A percentile compares a stretch with the other conserved stretches of the same genome.
These are phyloP conservation scores for Lentinula raphanica DNA, from an alignment of 768 basidiomycete species.

Conservation along the genomic window DNA sequence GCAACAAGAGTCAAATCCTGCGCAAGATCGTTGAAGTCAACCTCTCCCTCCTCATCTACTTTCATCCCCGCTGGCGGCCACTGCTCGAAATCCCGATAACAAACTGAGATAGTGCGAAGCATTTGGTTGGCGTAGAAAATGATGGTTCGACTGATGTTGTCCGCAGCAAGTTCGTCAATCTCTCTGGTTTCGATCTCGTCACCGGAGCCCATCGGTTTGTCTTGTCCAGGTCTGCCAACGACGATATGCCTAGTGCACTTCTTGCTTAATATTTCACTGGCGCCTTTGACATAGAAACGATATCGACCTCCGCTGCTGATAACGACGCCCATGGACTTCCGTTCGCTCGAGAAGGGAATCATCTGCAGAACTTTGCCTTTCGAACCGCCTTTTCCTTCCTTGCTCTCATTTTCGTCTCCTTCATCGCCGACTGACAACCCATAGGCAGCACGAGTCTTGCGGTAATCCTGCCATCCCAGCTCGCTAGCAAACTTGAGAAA, in stretches of 20 bases:
- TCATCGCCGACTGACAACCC: background rate
- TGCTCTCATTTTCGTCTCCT: background rate
- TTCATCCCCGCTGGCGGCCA: constrained; percentile 71
- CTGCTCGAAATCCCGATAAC: constrained; percentile 78
- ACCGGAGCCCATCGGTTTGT: constrained; percentile 17
- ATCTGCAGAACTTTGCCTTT: constrained; percentile 66
- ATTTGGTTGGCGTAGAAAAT: constrained; percentile 98
- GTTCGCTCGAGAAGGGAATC: constrained; percentile 90
- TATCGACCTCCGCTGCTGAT: constrained; percentile 51
- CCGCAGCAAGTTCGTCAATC: constrained; percentile 63
- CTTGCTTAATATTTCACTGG: constrained; percentile 87
- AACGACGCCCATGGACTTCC: constrained; percentile 94
- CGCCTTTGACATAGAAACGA: constrained; percentile 86
- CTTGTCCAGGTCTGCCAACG: constrained; percentile 37
- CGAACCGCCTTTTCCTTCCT: constrained; percentile 17
- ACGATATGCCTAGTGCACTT: constrained; percentile 70
- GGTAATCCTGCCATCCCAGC: constrained; percentile 72
- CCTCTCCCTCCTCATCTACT: constrained; percentile 47
- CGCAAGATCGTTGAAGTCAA: constrained; percentile 64
- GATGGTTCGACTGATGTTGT: constrained; percentile 89
- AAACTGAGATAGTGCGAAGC: constrained; percentile 89
- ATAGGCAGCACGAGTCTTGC: constrained; percentile 49
- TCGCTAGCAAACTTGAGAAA: constrained; percentile 81
- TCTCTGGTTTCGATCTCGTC: constrained; percentile 45
- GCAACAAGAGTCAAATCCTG: constrained; percentile 77